Conservation (phyloP, 768 basidiomycete genomes). For the Termitomyces sp. region DNA sequence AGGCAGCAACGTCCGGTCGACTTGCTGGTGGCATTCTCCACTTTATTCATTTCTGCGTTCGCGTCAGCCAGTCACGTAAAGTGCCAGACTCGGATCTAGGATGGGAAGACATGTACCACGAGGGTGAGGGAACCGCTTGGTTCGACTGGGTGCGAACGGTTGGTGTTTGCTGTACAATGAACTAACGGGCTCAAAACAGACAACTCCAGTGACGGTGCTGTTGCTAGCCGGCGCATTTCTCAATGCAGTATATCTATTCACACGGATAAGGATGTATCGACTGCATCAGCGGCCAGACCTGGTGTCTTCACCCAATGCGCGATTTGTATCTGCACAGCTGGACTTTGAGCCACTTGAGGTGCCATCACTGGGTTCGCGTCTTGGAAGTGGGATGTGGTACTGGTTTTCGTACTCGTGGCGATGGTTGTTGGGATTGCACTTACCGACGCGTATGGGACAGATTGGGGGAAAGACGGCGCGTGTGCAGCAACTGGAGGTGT, state of each 20-base stretch:
- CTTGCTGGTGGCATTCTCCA: slow-evolving; percentile 63
- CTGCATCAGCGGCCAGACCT: slow-evolving; percentile 59
- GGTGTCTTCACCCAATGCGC: slow-evolving; percentile 63
- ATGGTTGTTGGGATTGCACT: slow-evolving; percentile 60
- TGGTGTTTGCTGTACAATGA: slow-evolving; percentile 1
- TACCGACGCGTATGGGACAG: slow-evolving; percentile 30
- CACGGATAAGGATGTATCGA: slow-evolving; percentile 63
- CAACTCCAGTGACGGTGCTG: slow-evolving; percentile 54
- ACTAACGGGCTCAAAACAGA: slow-evolving; percentile 25
- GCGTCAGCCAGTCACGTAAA: slow-evolving; percentile 49
- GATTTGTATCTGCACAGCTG: slow-evolving; percentile 53
- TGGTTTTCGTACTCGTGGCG: slow-evolving; percentile 52
- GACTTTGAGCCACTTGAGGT: slow-evolving; percentile 38
- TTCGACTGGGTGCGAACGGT: slow-evolving; percentile 66
- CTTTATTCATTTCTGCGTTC: slow-evolving; percentile 58
- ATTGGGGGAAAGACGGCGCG: slow-evolving; percentile 37
- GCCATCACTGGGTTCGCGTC: slow-evolving; percentile 39
- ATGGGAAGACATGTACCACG: slow-evolving; percentile 76
- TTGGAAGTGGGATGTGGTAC: slow-evolving; percentile 42
- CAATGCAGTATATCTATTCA: slow-evolving; percentile 65
- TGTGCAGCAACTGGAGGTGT: slow-evolving; percentile 75
- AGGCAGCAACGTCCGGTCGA: slow-evolving; percentile 58
- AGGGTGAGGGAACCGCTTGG: slow-evolving; percentile 59
- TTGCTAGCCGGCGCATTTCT: slow-evolving; percentile 48
- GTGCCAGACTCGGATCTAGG: slow-evolving; percentile 63